Percentiles rank a stretch among this genome's conserved stretches.
phyloP scores from a whole-genome alignment of 2,329 filamentous ascomycete species.

The Graphilbum fragrans region DNA sequence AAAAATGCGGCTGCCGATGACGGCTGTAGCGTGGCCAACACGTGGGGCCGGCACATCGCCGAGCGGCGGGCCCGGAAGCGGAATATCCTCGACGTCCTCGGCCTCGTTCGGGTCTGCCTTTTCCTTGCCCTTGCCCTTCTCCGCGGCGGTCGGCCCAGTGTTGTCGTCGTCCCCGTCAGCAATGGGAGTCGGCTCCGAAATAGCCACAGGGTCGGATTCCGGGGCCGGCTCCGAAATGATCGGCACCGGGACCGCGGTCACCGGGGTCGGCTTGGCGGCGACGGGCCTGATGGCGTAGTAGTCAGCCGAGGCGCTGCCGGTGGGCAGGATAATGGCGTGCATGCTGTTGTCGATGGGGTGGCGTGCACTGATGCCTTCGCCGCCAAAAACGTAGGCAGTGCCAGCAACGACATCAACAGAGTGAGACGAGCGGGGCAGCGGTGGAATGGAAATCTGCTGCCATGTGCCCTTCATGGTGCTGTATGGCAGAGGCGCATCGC shows the following conservation, averaged over 20 bases:
- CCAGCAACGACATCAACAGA: slow-evolving; percentile 47
- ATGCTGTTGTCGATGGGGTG: slow-evolving; percentile 61
- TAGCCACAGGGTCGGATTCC: slow-evolving; percentile 9
- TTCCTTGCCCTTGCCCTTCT: slow-evolving; percentile 23
- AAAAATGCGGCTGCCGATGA: slow-evolving; percentile 60
- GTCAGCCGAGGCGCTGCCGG: slow-evolving; percentile 43
- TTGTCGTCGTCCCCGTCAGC: slow-evolving; percentile 14
- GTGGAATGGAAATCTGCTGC: slow-evolving; percentile 42
- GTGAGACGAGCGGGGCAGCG: slow-evolving; percentile 63
- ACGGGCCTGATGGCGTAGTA: slow-evolving; percentile 44
- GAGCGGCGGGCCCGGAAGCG: slow-evolving; percentile 20
- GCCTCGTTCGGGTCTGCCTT: background rate
- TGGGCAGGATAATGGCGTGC: slow-evolving; percentile 51
- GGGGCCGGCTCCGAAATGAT: slow-evolving; percentile 9
- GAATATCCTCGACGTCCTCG: slow-evolving; percentile 7
- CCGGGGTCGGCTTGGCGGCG: slow-evolving; percentile 4
- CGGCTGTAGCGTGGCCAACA: slow-evolving; percentile 60
- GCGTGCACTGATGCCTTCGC: slow-evolving; percentile 46
- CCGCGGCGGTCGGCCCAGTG: slow-evolving; percentile 13
- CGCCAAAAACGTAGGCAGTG: slow-evolving; percentile 59
- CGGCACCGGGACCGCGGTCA: slow-evolving; percentile 15
- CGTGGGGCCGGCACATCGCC: slow-evolving; percentile 50
- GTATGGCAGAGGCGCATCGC: background rate
- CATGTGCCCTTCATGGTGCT: slow-evolving; percentile 41
- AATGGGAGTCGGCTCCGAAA: slow-evolving; percentile 1